These are phyloP conservation scores for Coemansia sp. DNA, from an alignment of 192 early-diverging fungal genomes.

Conservation along the genomic window DNA sequence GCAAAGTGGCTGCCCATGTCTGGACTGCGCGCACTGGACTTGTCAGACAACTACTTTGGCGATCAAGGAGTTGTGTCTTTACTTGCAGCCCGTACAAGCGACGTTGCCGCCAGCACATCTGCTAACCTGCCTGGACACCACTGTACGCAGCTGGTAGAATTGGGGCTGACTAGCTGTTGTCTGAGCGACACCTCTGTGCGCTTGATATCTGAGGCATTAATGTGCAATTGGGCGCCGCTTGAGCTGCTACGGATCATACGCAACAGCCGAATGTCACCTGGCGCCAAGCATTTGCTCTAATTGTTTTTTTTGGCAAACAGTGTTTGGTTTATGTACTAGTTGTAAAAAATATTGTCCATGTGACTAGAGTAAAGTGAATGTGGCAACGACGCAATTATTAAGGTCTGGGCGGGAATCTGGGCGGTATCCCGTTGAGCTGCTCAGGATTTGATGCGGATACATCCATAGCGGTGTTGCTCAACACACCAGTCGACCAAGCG, in stretches of 20 bases:
- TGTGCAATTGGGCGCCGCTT: conserved; percentile 40
- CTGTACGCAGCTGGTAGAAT: conserved; percentile 22
- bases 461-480: too few relatives aligned
- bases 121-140: background rate
- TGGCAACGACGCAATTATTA: background rate
- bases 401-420: background rate
- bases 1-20: conserved; percentile 44
- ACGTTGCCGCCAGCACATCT: background rate
- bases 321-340: background rate
- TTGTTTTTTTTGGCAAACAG: background rate
- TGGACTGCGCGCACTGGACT: conserved; percentile 23
- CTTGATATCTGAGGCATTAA: conserved; percentile 25
- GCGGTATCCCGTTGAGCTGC: background rate
- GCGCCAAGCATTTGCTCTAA: conserved; percentile 24
- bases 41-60: conserved; percentile 52
- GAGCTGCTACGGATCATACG: conserved; percentile 39
- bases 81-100: conserved; percentile 5
- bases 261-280: conserved; percentile 42
- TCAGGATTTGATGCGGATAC: background rate
- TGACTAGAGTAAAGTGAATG: background rate
- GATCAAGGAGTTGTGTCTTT: conserved; percentile 43
- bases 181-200: conserved; percentile 44
- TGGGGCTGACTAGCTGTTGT: conserved; percentile 49
- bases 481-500: background rate
- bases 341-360: conserved; percentile 16